These are phyloP conservation scores for Spinellus fusiger DNA, from an alignment of 192 early-diverging fungal genomes.

Conservation along the genomic window DNA sequence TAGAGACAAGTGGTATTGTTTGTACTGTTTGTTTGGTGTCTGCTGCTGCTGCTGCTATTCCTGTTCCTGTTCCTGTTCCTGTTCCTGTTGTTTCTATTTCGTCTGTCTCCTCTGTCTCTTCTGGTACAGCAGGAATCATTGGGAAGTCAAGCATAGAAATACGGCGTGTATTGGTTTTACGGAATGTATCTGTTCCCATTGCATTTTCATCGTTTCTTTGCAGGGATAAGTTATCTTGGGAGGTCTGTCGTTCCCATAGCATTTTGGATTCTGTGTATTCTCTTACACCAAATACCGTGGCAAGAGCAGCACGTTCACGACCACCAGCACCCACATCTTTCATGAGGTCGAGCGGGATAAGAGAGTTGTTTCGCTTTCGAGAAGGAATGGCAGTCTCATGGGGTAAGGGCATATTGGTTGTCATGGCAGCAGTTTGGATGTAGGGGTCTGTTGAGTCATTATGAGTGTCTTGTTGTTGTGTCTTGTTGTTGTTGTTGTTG, in stretches of 20 bases:
- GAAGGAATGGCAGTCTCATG: background rate
- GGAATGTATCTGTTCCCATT: background rate
- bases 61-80: background rate
- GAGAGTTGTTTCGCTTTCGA: constrained; percentile 11
- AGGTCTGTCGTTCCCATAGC: constrained; percentile 17
- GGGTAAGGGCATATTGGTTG: constrained; percentile 6
- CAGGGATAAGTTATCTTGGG: background rate
- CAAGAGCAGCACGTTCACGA: constrained; percentile 26
- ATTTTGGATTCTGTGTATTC: constrained; percentile 26
- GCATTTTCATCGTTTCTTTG: background rate
- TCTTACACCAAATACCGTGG: constrained; percentile 27
- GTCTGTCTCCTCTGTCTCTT: background rate
- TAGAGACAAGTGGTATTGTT: too few relatives aligned
- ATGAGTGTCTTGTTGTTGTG: too few relatives aligned
- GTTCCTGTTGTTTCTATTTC: background rate
- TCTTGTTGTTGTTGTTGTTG: background rate
- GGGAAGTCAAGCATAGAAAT: background rate
- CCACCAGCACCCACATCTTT: constrained; percentile 13
- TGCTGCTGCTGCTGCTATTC: background rate
- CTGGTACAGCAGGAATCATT: background rate
- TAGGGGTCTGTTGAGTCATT: background rate
- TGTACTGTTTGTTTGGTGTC: too few relatives aligned
- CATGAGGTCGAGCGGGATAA: constrained; percentile 12
- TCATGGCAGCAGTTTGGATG: background rate
- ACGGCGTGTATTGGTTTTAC: background rate